Evolutionary conservation across 2,329 filamentous ascomycete species (phyloP).

Genomic region (Stemphylium beticola): DNA sequence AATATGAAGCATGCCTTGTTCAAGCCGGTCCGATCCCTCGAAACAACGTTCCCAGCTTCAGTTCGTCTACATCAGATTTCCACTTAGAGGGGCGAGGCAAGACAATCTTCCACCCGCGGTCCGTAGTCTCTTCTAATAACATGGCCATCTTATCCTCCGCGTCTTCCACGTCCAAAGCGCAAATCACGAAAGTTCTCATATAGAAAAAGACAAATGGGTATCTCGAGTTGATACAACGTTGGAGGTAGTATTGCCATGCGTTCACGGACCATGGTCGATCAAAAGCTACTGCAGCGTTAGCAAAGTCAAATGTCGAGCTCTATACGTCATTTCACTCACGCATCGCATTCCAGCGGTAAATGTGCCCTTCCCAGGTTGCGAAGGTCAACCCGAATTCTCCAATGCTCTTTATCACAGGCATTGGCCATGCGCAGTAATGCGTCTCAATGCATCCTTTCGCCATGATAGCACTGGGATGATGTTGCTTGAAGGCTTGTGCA

Average conservation of each 20-base stretch:
- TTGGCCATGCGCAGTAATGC: constrained; percentile 43
- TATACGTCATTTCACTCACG: constrained; percentile 17
- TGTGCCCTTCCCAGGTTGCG: constrained; percentile 36
- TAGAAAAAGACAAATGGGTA: constrained; percentile 38
- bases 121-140: too few relatives aligned
- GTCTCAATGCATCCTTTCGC: constrained; percentile 20
- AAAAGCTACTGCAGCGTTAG: constrained; percentile 25
- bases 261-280: constrained; percentile 36
- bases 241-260: constrained; percentile 41
- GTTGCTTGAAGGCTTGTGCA: constrained; percentile 21
- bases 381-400: constrained; percentile 31
- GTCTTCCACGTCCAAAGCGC: constrained; percentile 18
- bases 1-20: too few relatives aligned
- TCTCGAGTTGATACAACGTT: constrained; percentile 38
- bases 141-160: too few relatives aligned
- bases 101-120: too few relatives aligned
- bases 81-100: too few relatives aligned
- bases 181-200: constrained; percentile 38
- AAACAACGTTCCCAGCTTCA: too few relatives aligned
- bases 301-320: neutral
- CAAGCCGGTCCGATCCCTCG: too few relatives aligned
- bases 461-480: constrained; percentile 29
- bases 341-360: constrained; percentile 42
- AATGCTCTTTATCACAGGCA: constrained; percentile 33
- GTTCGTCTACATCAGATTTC: too few relatives aligned